A percentile compares a stretch with the other conserved stretches of the same genome.
Evolutionary conservation across 164 flowering plant species (phyloP).

Genomic region (Sextonia rubra): DNA sequence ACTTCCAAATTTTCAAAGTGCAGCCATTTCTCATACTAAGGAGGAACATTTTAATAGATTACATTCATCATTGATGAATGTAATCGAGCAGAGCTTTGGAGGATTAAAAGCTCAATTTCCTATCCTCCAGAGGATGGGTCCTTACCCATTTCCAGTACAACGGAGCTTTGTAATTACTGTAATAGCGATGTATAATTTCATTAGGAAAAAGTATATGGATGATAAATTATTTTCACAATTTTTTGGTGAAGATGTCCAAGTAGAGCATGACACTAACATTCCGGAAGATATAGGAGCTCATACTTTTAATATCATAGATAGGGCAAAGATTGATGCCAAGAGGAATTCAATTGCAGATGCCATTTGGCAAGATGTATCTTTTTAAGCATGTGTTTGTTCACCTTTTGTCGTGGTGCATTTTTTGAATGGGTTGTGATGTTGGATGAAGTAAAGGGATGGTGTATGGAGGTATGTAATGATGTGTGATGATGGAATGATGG

Average conservation of each 20-base stretch:
- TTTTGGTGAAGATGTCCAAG: no score
- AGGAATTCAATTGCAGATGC: background rate
- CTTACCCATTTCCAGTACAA: background rate
- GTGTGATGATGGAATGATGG: no score
- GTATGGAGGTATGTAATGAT: no score
- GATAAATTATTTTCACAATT: background rate
- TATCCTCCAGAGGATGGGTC: background rate
- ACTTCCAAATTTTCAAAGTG: background rate
- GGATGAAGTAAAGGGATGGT: no score
- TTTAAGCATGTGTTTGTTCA: no score
- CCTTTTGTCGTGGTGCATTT: no score
- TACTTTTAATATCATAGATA: background rate
- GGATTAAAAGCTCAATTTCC: background rate
- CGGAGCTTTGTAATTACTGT: background rate
- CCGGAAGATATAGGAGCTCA: background rate
- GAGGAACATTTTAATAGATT: background rate
- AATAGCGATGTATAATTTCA: background rate
- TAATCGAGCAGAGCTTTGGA: background rate
- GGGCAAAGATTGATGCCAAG: background rate
- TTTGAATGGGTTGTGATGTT: no score
- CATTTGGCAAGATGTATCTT: background rate
- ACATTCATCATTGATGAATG: background rate
- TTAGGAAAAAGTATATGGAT: background rate
- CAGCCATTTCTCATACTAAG: background rate
- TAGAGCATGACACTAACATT: background rate